A percentile compares a stretch with the other conserved stretches of the same genome.
Conservation (phyloP, 306 rosid species). For the barrel medic (Medicago truncatula) region MtrunA17r5.0-ANR NC_053048.1:29730501-29731000, state of each 20-base stretch:
- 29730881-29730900: not conserved
- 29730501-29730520: not conserved
- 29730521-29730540: not conserved
- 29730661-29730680: too few relatives aligned
- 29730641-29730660: not conserved
- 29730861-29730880: not conserved
- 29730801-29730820: not conserved
- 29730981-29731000: not conserved
- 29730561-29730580: constrained; percentile 31
- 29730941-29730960: too few relatives aligned
- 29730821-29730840: not conserved
- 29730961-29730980: too few relatives aligned
- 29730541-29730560: not conserved
- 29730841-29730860: not conserved
- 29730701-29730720: too few relatives aligned
- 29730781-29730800: not conserved
- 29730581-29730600: constrained; percentile 12
- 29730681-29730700: too few relatives aligned
- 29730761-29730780: not conserved
- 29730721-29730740: too few relatives aligned
- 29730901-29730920: too few relatives aligned
- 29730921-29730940: too few relatives aligned
- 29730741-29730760: too few relatives aligned
- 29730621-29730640: constrained; percentile 1
- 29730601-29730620: constrained; percentile 16